phyloP scores from a whole-genome alignment of 495 filamentous ascomycete genomes.

The Viridothelium virens region DNA sequence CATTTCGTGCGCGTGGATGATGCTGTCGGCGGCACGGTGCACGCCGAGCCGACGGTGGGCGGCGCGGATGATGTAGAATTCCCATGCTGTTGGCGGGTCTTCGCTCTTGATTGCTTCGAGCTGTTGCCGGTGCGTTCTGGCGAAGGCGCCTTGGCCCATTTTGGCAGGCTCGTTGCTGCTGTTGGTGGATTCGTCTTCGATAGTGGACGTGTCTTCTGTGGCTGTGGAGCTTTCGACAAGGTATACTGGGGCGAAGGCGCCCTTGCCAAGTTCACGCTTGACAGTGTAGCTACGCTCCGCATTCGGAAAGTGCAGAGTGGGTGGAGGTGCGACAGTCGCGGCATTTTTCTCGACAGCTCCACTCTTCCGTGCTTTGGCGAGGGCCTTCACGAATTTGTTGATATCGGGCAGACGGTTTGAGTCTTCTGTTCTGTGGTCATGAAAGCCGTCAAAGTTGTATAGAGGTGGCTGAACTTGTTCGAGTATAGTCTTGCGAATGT shows the following conservation, averaged over 20 bases:
- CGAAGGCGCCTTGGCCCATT: constrained; percentile 40
- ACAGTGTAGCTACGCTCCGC: constrained; percentile 59
- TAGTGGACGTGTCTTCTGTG: constrained; percentile 35
- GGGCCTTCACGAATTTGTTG: constrained; percentile 63
- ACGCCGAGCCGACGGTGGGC: constrained; percentile 64
- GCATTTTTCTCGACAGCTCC: constrained; percentile 49
- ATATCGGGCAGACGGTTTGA: constrained; percentile 64
- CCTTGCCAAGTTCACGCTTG: constrained; percentile 81
- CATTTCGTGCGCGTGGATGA: constrained; percentile 75
- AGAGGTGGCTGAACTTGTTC: constrained; percentile 62
- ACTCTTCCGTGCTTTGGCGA: constrained; percentile 53
- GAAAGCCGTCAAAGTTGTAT: constrained; percentile 65
- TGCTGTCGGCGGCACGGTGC: constrained; percentile 57
- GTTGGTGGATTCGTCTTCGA: constrained; percentile 36
- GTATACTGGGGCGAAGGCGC: constrained; percentile 92
- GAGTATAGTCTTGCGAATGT: constrained; percentile 65
- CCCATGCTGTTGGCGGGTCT: constrained; percentile 79
- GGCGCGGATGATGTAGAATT: constrained; percentile 90
- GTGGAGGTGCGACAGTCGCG: constrained; percentile 47
- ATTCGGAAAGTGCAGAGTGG: constrained; percentile 61
- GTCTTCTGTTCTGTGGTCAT: constrained; percentile 52
- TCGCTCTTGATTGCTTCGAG: constrained; percentile 93
- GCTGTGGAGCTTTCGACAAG: constrained; percentile 60
- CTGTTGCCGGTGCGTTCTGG: constrained; percentile 41
- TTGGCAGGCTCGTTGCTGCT: constrained; percentile 30